Conservation (phyloP, 1,284 basidiomycete genomes). For the Ceratobasidium theobromae region DNA sequence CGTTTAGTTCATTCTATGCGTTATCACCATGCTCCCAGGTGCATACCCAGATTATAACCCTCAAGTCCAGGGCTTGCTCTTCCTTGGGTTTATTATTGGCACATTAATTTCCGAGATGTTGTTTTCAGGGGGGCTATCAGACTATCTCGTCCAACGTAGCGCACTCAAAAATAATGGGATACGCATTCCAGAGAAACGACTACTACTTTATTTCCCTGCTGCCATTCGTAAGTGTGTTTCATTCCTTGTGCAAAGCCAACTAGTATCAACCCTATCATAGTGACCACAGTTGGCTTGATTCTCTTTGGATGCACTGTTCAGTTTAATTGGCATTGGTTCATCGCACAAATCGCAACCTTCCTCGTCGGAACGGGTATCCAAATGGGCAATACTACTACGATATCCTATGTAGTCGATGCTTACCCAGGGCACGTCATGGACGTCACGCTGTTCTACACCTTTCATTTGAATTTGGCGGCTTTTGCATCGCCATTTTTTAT, state of each 20-base stretch:
- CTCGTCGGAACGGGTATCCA: conserved; percentile 37
- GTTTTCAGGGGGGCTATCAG: conserved; percentile 37
- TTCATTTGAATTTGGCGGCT: conserved; percentile 36
- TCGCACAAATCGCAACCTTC: conserved; percentile 31
- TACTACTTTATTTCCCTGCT: conserved; percentile 36
- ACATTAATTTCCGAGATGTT: conserved; percentile 34
- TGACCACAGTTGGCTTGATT: conserved; percentile 34
- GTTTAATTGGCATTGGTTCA: conserved; percentile 35
- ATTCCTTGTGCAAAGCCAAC: background rate
- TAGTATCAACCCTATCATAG: background rate
- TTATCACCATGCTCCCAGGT: conserved; percentile 35
- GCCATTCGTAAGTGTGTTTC: conserved; percentile 3
- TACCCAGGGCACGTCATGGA: conserved; percentile 37
- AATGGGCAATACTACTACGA: conserved; percentile 36
- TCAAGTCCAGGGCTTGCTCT: conserved; percentile 35
- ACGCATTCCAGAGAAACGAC: conserved; percentile 35
- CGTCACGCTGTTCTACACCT: conserved; percentile 36
- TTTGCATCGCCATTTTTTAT: conserved; percentile 38
- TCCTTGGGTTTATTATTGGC: conserved; percentile 36
- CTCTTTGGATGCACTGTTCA: conserved; percentile 35
- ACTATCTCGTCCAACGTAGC: conserved; percentile 32
- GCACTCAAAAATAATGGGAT: conserved; percentile 22
- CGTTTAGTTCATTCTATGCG: conserved; percentile 34
- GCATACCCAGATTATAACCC: conserved; percentile 33
- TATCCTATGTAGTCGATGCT: conserved; percentile 34